phyloP scores from a whole-genome alignment of 1,284 basidiomycete species.

The Apiotrichum akiyoshidainum region DNA sequence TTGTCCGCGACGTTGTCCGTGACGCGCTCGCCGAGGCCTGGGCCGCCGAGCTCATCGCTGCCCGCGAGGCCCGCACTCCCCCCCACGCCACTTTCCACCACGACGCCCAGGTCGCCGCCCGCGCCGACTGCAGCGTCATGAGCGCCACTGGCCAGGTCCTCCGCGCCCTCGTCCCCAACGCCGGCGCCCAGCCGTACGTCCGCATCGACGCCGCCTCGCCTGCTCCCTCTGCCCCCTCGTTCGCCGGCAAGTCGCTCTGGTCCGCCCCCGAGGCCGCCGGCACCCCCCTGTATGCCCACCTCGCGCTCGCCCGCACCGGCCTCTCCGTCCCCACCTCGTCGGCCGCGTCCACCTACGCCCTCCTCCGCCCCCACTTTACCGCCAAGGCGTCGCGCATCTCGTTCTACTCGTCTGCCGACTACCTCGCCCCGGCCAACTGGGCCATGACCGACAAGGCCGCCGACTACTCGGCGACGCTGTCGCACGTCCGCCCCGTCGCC shows the following conservation, averaged over 20 bases:
- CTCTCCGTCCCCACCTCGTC: constrained; percentile 25
- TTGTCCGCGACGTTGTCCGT: constrained; percentile 43
- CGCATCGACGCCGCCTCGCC: constrained; percentile 25
- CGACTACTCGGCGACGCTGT: constrained; percentile 28
- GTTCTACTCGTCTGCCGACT: constrained; percentile 36
- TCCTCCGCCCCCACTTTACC: constrained; percentile 41
- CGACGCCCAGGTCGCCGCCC: constrained; percentile 31
- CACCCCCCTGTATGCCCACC: constrained; percentile 34
- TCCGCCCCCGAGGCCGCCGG: constrained; percentile 5
- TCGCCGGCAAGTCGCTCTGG: constrained; percentile 20
- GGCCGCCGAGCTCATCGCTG: constrained; percentile 26
- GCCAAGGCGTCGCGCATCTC: constrained; percentile 35
- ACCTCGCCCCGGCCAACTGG: constrained; percentile 42
- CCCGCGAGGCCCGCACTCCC: constrained; percentile 2
- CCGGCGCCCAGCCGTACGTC: constrained; percentile 21
- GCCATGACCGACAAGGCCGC: constrained; percentile 11
- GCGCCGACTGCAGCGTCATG: constrained; percentile 38
- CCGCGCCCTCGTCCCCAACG: constrained; percentile 17
- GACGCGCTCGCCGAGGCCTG: constrained; percentile 37
- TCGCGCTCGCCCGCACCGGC: constrained; percentile 35
- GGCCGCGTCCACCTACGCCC: constrained; percentile 38
- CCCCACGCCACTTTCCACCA: constrained; percentile 33
- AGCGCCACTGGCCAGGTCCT: constrained; percentile 31
- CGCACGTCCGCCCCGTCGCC: constrained; percentile 20
- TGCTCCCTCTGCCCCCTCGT: constrained; percentile 12